A percentile compares a stretch with the other conserved stretches of the same genome.
Conservation (phyloP, 768 basidiomycete genomes). For the Lenzites betulinus region DNA sequence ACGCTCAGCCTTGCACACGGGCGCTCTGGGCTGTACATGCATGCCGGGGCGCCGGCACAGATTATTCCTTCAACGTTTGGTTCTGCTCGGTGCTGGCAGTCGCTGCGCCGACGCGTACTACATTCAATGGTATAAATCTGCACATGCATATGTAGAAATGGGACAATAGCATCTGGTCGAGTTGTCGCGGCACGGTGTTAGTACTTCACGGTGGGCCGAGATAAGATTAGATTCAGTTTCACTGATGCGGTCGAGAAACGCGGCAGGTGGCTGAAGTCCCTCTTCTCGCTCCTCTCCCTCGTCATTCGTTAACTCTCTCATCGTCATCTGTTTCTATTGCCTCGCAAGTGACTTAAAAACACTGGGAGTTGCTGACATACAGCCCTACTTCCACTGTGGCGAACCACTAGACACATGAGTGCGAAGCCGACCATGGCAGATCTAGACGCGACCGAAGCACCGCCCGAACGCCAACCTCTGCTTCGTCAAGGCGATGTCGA, state of each 20-base stretch:
- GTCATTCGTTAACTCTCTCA: background rate
- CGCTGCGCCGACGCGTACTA: no score
- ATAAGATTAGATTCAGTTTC: background rate
- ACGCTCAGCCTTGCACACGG: no score
- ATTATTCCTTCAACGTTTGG: background rate
- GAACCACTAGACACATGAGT: background rate
- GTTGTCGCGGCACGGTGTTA: no score
- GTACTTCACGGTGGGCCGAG: background rate
- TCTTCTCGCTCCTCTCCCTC: background rate
- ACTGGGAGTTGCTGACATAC: background rate
- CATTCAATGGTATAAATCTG: no score
- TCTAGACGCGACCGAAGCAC: constrained; percentile 19
- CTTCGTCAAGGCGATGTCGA: constrained; percentile 55
- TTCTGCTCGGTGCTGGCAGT: no score
- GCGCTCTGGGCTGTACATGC: no score
- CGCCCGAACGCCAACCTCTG: constrained; percentile 41
- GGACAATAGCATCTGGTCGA: no score
- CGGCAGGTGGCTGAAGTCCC: background rate
- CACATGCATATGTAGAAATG: no score
- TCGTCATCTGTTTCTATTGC: background rate
- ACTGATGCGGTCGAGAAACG: background rate
- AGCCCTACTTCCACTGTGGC: no score
- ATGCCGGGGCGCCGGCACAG: no score
- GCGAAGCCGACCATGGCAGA: constrained; percentile 12
- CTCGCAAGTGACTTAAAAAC: background rate